A percentile compares a stretch with the other conserved stretches of the same genome.
Evolutionary conservation across 106 monocot species (phyloP).

Genomic region (Cymbidium sinense): DNA sequence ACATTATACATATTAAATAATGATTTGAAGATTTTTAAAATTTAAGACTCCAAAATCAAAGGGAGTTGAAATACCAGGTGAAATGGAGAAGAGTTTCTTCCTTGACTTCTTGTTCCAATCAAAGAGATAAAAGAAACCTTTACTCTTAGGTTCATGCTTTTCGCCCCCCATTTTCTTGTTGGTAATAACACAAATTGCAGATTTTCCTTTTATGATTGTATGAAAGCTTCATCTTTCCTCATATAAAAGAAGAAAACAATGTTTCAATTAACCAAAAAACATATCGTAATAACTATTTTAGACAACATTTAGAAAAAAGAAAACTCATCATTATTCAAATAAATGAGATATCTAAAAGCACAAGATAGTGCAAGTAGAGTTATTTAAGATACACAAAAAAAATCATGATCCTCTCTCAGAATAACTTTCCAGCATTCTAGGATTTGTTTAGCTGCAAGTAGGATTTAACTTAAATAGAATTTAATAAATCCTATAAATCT

Average conservation of each 20-base stretch:
- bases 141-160: conserved; percentile 40
- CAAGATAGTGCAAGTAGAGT: too few species aligned
- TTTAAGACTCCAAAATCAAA: not conserved
- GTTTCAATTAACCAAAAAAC: too few species aligned
- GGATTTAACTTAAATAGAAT: too few species aligned
- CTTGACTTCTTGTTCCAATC: conserved; percentile 88
- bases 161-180: conserved; percentile 46
- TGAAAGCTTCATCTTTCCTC: not conserved
- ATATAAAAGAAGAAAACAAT: not conserved
- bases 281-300: too few species aligned
- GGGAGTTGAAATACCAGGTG: conserved; percentile 47
- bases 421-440: too few species aligned
- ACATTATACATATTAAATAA: not conserved
- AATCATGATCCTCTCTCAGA: too few species aligned
- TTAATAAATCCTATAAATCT: too few species aligned
- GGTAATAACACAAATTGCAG: not conserved
- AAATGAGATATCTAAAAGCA: too few species aligned
- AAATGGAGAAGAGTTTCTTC: conserved; percentile 78
- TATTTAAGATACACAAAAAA: too few species aligned
- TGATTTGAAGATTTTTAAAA: not conserved
- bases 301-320: too few species aligned
- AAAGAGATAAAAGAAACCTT: conserved; percentile 82
- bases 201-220: not conserved
- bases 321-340: too few species aligned
- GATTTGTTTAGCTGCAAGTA: too few species aligned